phyloP scores from a whole-genome alignment of 495 filamentous ascomycete genomes.

The Neurospora sublineolata region DNA sequence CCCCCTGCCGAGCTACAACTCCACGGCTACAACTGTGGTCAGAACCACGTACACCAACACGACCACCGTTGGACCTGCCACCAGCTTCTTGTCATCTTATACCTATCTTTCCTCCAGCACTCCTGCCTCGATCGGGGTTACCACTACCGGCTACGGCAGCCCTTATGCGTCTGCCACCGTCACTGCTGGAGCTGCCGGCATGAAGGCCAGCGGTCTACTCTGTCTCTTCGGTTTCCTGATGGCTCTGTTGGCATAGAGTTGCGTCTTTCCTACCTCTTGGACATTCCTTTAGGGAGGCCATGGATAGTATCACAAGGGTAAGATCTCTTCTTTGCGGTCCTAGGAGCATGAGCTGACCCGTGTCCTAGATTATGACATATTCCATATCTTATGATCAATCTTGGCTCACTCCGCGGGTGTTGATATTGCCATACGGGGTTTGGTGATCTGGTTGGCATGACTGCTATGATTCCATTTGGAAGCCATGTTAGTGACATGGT shows the following conservation, averaged over 20 bases:
- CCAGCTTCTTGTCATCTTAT: background rate
- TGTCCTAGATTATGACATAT: background rate
- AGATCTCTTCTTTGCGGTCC: background rate
- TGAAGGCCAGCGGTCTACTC: background rate
- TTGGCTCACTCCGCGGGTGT: background rate
- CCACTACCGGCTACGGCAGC: background rate
- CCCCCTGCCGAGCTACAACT: background rate
- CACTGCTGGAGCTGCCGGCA: background rate
- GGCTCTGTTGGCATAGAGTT: background rate
- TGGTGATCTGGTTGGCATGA: background rate
- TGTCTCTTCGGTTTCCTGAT: background rate
- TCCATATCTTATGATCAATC: background rate
- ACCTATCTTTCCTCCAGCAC: background rate
- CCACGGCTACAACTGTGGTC: background rate
- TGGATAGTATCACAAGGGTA: background rate
- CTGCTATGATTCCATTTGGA: background rate
- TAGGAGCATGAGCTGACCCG: background rate
- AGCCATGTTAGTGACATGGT: background rate
- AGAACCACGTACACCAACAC: background rate
- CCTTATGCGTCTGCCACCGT: background rate
- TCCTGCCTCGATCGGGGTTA: background rate
- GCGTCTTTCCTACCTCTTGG: background rate
- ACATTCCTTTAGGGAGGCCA: background rate
- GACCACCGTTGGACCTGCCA: background rate
- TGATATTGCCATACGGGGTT: background rate